Evolutionary conservation across 1,139 yeast species (phyloP).

Genomic region (Debaryomyces singareniensis): DNA sequence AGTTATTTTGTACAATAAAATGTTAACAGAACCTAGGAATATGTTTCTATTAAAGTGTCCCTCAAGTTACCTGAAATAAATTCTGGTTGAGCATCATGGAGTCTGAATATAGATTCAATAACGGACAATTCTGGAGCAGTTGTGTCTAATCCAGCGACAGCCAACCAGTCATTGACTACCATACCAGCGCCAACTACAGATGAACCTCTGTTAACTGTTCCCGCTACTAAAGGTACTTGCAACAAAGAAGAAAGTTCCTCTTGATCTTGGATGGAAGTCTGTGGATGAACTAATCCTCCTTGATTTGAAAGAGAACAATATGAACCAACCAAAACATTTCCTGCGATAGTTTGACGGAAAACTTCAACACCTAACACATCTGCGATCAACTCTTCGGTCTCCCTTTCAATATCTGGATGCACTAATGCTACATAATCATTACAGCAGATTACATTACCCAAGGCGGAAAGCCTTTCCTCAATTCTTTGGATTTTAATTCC

Average conservation of each 20-base stretch:
- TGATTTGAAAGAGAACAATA: constrained; percentile 93
- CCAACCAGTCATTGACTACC: constrained; percentile 98
- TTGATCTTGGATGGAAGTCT: constrained; percentile 94
- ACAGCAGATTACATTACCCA: constrained; percentile 97
- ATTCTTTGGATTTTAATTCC: constrained; percentile 93
- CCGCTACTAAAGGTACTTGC: constrained; percentile 97
- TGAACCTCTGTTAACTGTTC: constrained; percentile 97
- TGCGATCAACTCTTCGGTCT: constrained; percentile 96
- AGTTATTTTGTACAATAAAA: too few relatives aligned
- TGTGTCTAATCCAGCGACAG: constrained; percentile 94
- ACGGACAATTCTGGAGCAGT: constrained; percentile 98
- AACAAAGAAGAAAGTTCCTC: constrained; percentile 92
- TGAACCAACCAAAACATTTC: constrained; percentile 94
- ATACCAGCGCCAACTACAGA: constrained; percentile 97
- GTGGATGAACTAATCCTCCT: constrained; percentile 98
- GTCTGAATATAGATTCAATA: constrained; percentile 89
- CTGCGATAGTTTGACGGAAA: constrained; percentile 97
- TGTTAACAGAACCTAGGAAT: too few relatives aligned
- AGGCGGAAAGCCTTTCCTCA: constrained; percentile 92
- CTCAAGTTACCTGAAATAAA: constrained; percentile 78
- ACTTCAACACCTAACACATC: constrained; percentile 99
- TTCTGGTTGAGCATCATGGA: constrained; percentile 85
- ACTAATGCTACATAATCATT: constrained; percentile 98
- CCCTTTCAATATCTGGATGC: constrained; percentile 98
- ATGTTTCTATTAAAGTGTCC: constrained; percentile 87